These are phyloP conservation scores for Blastobotrys elegans DNA, from an alignment of 1,139 yeast genomes.

Conservation along the genomic window DNA sequence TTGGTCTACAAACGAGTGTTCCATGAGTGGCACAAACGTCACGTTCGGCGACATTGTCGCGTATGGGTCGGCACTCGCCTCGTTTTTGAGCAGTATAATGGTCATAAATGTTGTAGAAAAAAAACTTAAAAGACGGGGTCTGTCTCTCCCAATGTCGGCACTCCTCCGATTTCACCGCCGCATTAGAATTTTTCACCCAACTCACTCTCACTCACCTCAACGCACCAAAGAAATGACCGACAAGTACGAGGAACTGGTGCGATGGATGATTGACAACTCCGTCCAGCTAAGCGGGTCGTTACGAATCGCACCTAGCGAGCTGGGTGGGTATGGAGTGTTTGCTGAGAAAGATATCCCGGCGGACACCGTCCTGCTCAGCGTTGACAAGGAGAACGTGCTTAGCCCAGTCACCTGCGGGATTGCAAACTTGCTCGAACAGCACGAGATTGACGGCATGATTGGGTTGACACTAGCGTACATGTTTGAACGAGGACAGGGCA, in stretches of 20 bases:
- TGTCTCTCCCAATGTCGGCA: too few species aligned
- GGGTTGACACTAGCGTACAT: conserved; percentile 65
- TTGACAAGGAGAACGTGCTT: conserved; percentile 32
- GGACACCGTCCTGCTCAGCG: conserved; percentile 29
- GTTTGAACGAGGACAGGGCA: conserved; percentile 56
- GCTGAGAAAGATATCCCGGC: conserved; percentile 41
- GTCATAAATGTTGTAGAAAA: conserved; percentile 18
- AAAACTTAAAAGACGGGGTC: too few species aligned
- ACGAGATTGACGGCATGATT: conserved; percentile 56
- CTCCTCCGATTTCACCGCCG: too few species aligned
- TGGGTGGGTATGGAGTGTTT: conserved; percentile 77
- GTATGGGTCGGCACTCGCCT: conserved; percentile 63
- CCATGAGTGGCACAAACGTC: conserved; percentile 62
- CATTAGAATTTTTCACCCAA: too few species aligned
- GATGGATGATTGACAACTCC: conserved; percentile 31
- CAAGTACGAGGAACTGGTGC: conserved; percentile 22
- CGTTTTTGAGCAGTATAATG: conserved; percentile 55
- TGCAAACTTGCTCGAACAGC: conserved; percentile 62
- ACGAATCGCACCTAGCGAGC: conserved; percentile 43
- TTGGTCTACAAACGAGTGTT: conserved; percentile 54
- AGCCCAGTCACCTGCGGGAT: conserved; percentile 46
- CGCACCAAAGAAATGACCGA: conserved; percentile 7
- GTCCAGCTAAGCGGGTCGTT: conserved; percentile 32
- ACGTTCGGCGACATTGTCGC: conserved; percentile 43
- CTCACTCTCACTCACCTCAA: not conserved